Percentiles rank a stretch among this genome's conserved stretches.
These are phyloP conservation scores for Eucalyptus erythrocorys DNA, from an alignment of 345 rosid species.

Conservation along the genomic window DNA sequence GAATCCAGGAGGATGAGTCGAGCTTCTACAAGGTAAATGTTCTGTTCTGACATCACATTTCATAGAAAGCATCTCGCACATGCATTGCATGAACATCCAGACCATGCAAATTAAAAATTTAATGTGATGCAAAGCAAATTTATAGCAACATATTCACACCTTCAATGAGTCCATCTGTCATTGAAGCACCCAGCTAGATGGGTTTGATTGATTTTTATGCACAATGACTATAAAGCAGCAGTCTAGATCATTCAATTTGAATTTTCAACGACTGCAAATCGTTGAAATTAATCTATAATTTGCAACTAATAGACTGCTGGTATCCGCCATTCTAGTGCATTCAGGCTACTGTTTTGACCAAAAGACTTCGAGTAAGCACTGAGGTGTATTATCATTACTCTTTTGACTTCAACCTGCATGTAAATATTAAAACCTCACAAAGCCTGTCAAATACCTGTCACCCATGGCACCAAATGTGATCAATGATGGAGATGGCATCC, in stretches of 20 bases:
- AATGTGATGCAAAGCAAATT: not conserved
- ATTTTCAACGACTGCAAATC: not conserved
- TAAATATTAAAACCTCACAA: not conserved
- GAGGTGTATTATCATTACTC: not conserved
- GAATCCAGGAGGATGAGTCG: not conserved
- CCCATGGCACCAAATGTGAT: slow-evolving; percentile 98
- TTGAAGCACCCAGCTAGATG: not conserved
- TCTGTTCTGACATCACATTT: not conserved
- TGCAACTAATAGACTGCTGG: not conserved
- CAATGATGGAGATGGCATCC: slow-evolving; percentile 38
- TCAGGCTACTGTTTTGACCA: not conserved
- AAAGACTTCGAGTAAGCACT: not conserved
- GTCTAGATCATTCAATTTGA: not conserved
- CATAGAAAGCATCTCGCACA: not conserved
- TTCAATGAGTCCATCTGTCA: not conserved
- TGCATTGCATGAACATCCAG: not conserved
- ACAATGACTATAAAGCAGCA: not conserved
- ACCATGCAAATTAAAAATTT: not conserved
- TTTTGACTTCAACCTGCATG: not conserved
- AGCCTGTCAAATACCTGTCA: slow-evolving; percentile 50
- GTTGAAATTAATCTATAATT: not conserved
- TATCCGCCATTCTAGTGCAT: not conserved
- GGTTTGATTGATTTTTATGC: not conserved
- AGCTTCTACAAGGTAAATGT: not conserved
- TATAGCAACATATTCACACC: not conserved